Base-by-base conservation (phyloP, 768 basidiomycete genomes). In the Suillus weaverae region DNA sequence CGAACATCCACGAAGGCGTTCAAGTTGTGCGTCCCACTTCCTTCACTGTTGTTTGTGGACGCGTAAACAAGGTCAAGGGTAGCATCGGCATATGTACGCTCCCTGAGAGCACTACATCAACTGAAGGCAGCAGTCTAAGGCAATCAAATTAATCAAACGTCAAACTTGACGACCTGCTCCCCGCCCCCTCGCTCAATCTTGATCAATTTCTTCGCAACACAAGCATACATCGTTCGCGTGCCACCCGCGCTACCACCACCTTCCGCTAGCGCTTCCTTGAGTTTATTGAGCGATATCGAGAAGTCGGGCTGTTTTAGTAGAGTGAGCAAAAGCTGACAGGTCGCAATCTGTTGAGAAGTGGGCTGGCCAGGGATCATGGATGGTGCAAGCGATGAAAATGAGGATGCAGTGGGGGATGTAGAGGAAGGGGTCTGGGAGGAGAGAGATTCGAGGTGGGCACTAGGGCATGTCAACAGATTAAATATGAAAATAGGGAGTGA, bases 121-220 rank as follows among this genome's bases (percentile, higher is more conserved):
- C 30, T 57, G 56, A 57, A 57, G 26, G 20, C 18, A 32, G 9
- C 26, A 59, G 22, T 3, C 14, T 6, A 3, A 18, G 10, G 30
- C 6, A 30, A 59, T 69, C 64, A 88, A 53, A 85, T 69, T 6
- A 6, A 41, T 69, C 64, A 88, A 55, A 85, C 69, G 73, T 91
- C 88, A 73, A 92, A 94, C 66, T 84, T 85, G 32, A 93, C 90
- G 8, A 87, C 80, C 72, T 94, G 91, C 72, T 91, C 90, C 39
- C 90, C 83, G 5, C 86, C 84, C 22, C 89, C 85, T 50, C 92
- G 81, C 60, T 93, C 91, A 68, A 93, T 91, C 75, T 85, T 89
- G 65, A 94, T 73, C 60, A 94, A 76, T 66, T 89, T 81, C 77
- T 93, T 94, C 18, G 89, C 92, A n/a, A 93, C 89, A 71, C 91